These are phyloP conservation scores for Telopea speciosissima DNA, from an alignment of 177 flowering plant species.

Conservation along the genomic window DNA sequence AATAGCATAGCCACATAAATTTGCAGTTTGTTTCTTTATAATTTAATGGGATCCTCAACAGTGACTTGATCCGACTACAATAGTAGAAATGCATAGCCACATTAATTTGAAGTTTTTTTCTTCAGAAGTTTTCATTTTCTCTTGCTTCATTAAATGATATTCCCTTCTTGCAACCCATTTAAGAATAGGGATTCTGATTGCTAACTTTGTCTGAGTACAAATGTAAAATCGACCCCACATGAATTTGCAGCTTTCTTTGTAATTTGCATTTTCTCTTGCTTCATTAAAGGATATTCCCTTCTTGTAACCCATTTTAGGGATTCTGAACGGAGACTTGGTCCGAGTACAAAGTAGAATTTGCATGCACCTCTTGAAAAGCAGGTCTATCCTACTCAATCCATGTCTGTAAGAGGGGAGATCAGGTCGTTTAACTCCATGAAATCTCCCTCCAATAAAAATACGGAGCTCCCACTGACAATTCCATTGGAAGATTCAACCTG, in stretches of 20 bases:
- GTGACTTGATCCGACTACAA: neutral
- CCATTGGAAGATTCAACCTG: neutral
- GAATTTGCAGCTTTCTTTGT: too few species aligned
- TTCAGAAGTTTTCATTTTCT: neutral
- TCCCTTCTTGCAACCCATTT: neutral
- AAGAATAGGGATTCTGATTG: neutral
- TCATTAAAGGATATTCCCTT: neutral
- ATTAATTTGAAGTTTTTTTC: too few species aligned
- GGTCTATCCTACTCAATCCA: neutral
- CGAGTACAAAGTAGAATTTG: neutral
- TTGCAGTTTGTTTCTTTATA: neutral
- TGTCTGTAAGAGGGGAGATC: neutral
- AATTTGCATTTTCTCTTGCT: neutral
- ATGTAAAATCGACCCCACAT: neutral
- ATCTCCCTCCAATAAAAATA: neutral
- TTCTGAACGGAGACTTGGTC: neutral
- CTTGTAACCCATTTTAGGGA: neutral
- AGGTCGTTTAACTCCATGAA: slow-evolving; percentile 3
- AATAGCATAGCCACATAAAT: neutral
- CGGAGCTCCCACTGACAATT: neutral
- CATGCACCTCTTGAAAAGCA: neutral
- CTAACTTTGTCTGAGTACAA: neutral
- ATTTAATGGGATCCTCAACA: neutral
- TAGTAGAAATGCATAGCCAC: neutral
- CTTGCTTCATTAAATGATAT: neutral